Conservation (phyloP, 495 filamentous ascomycete species). For the Neurospora sp. region DNA sequence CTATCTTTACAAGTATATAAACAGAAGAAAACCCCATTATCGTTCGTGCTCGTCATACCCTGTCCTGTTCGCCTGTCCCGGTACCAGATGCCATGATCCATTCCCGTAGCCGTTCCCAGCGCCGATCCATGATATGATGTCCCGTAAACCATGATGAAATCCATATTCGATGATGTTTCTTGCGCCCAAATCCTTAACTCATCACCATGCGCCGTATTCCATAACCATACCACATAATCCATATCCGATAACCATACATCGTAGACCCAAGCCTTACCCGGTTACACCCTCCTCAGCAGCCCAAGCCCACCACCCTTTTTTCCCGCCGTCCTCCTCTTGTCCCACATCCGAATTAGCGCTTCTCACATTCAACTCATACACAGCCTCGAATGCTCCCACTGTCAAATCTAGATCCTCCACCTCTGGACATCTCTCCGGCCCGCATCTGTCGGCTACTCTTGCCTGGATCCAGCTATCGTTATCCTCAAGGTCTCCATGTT, state of each 20-base stretch:
- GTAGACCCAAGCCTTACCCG: not conserved
- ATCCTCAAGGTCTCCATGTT: conserved; percentile 30
- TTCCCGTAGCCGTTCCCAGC: not conserved
- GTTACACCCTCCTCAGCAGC: not conserved
- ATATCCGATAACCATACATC: not conserved
- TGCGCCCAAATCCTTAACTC: not conserved
- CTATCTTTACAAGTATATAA: not conserved
- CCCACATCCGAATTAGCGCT: conserved; percentile 54
- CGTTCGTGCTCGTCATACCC: not conserved
- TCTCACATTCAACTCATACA: conserved; percentile 47
- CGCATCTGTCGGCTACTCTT: conserved; percentile 66
- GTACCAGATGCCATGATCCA: not conserved
- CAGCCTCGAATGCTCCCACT: conserved; percentile 44
- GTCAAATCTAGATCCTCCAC: conserved; percentile 60
- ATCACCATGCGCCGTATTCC: not conserved
- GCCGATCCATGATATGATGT: not conserved
- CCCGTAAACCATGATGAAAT: not conserved
- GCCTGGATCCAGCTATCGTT: conserved; percentile 44
- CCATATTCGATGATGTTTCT: not conserved
- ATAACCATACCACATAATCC: not conserved
- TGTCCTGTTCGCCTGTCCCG: not conserved
- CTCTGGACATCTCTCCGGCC: conserved; percentile 37
- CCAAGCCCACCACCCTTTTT: not conserved
- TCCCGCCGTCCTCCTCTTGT: not conserved
- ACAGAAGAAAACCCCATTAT: not conserved